These are phyloP conservation scores for Phytopythium chamaehyphon DNA, from an alignment of 352 stramenopile species.

Conservation along the genomic window DNA sequence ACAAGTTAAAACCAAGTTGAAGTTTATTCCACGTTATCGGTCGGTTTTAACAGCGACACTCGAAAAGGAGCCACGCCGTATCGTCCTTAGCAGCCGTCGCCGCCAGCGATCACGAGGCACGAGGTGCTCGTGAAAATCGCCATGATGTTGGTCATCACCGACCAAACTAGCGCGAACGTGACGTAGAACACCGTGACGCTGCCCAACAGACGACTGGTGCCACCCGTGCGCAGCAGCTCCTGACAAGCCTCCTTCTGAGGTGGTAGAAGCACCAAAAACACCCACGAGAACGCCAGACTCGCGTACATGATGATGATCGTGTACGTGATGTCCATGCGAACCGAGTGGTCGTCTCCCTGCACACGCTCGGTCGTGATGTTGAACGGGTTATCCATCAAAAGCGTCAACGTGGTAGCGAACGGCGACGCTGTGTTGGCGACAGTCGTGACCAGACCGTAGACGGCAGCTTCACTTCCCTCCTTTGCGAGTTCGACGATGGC, in stretches of 20 bases:
- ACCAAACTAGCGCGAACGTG: slow-evolving; percentile 30
- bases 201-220: slow-evolving; percentile 23
- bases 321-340: slow-evolving; percentile 24
- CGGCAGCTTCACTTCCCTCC: slow-evolving; percentile 25
- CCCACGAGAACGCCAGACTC: slow-evolving; percentile 19
- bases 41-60: too few species aligned
- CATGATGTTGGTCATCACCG: slow-evolving; percentile 36
- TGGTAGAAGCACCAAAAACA: slow-evolving; percentile 28
- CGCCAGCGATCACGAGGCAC: slow-evolving; percentile 25
- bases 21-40: too few species aligned
- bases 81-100: slow-evolving; percentile 22
- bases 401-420: slow-evolving; percentile 17
- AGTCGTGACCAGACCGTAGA: slow-evolving; percentile 31
- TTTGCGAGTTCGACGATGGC: slow-evolving; percentile 28
- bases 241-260: slow-evolving; percentile 28
- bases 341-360: slow-evolving; percentile 15
- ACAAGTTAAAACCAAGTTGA: too few species aligned
- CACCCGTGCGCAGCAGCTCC: slow-evolving; percentile 17
- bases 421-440: slow-evolving; percentile 18
- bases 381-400: slow-evolving; percentile 20
- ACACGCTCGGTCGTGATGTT: slow-evolving; percentile 23
- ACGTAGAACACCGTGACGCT: slow-evolving; percentile 28
- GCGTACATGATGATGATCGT: slow-evolving; percentile 27
- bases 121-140: slow-evolving; percentile 35
- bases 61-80: too few species aligned